phyloP scores from a whole-genome alignment of 2,329 filamentous ascomycete genomes.

The Xylariaceae sp. region DNA sequence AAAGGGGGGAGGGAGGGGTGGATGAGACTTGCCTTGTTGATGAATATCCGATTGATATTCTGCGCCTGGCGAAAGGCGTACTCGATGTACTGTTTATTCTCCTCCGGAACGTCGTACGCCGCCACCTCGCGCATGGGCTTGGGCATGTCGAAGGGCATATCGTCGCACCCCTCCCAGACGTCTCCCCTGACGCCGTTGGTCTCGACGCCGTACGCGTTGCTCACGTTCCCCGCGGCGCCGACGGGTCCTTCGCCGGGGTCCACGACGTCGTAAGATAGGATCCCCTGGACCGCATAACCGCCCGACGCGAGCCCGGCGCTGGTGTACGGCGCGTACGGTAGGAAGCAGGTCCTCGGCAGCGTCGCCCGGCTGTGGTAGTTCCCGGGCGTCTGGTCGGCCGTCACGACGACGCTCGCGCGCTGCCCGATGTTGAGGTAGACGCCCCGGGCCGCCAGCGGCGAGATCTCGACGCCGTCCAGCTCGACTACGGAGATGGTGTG shows the following conservation, averaged over 20 bases:
- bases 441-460: constrained; percentile 30
- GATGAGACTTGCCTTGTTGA: constrained; percentile 29
- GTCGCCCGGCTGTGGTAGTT: constrained; percentile 35
- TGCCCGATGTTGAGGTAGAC: constrained; percentile 37
- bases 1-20: not conserved
- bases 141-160: constrained; percentile 33
- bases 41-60: constrained; percentile 33
- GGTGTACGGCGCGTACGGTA: constrained; percentile 31
- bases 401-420: constrained; percentile 34
- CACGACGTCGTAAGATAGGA: constrained; percentile 29
- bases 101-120: constrained; percentile 27
- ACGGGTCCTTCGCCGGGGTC: constrained; percentile 14
- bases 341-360: constrained; percentile 31
- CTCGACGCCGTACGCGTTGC: constrained; percentile 29
- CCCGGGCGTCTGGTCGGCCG: constrained; percentile 27
- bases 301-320: constrained; percentile 25
- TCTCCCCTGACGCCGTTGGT: constrained; percentile 26
- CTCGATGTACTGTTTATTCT: constrained; percentile 31
- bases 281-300: constrained; percentile 25
- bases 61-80: constrained; percentile 33
- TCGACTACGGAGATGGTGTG: constrained; percentile 35
- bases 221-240: constrained; percentile 24
- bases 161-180: constrained; percentile 32
- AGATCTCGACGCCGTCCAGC: constrained; percentile 36
- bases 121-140: constrained; percentile 26